Conservation (phyloP, 768 basidiomycete genomes). For the Mycena crocata region DNA sequence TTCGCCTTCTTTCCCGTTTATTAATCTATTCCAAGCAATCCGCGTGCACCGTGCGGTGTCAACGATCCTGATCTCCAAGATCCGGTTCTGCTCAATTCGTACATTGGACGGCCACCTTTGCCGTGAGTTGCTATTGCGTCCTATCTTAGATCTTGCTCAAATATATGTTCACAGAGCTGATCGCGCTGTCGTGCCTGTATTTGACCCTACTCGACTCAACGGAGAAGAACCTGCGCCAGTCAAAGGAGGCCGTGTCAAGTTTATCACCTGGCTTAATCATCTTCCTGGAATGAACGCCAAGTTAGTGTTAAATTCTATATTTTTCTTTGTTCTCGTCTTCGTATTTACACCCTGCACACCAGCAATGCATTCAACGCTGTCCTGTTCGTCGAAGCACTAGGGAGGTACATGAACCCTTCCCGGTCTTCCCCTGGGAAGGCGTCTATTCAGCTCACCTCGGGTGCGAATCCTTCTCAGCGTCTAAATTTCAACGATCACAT, state of each 20-base stretch:
- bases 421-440: neutral
- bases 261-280: neutral
- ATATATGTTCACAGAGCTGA: neutral
- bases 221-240: too few relatives aligned
- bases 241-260: neutral
- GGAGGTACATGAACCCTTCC: conserved; percentile 4
- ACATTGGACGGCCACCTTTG: neutral
- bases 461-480: neutral
- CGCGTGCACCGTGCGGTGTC: neutral
- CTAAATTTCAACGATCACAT: neutral
- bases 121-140: neutral
- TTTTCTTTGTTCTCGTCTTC: neutral
- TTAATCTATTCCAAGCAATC: neutral
- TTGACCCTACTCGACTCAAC: neutral
- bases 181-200: neutral
- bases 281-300: neutral
- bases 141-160: neutral
- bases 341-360: too few relatives aligned
- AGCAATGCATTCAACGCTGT: neutral
- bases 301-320: neutral
- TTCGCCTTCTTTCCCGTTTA: neutral
- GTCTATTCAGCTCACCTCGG: neutral
- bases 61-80: neutral
- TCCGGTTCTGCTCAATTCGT: neutral
- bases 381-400: neutral